Evolutionary conservation across 176 grass and related monocot genomes (phyloP), one percentile per base, ranked within the genome.

Genomic region (Ensete glaucum): DNA sequence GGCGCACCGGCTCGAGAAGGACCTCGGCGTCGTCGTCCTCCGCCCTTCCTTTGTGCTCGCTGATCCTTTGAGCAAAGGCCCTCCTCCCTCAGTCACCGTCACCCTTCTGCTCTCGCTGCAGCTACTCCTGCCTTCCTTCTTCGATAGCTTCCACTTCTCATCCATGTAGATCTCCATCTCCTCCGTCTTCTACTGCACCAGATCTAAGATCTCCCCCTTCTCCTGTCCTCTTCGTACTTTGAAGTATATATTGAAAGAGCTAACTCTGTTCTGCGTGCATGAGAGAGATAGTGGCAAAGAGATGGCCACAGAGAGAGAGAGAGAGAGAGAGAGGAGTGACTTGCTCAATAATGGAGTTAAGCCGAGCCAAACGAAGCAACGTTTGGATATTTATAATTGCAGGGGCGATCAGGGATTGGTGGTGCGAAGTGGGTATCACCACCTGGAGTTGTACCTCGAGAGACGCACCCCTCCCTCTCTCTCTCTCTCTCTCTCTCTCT

Each of bases 1-100:
- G 20, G 78, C 74, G 57, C 84, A 89, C 68, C 87, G 78, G 2
- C 83, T 67, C 50, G 57, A 50, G 74, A 89, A 84, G 34, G 87
- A 80, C 69, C 50, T 54, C 22, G 72, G 52, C 34, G 34, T 43
- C 71, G 71, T 26, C 21, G 51, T 19, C 72, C 14, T 27, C 52
- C 53, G 52, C 52, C 24, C 50, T 19, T 56, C 50, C 72, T 5
- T 68, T 25, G 27, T 68, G 65, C 65, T 68, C 2, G 65, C 65
- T 12, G 65, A 68, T 25, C 24, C 65, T 25, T 68, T 68, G 25
- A 68, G 65, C 12, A 68, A 68, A 7, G 22, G 4, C 11, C 65
- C 64, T 21, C 22, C 24, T 34, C 25, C 50, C 22, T 11, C 53
- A 1, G 12, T 52, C 21, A 11, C 71, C 52, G 24, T 14, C 22